These are phyloP conservation scores for Vigna reflexopilosa DNA, from an alignment of 306 rosid genomes.

Conservation along the genomic window DNA sequence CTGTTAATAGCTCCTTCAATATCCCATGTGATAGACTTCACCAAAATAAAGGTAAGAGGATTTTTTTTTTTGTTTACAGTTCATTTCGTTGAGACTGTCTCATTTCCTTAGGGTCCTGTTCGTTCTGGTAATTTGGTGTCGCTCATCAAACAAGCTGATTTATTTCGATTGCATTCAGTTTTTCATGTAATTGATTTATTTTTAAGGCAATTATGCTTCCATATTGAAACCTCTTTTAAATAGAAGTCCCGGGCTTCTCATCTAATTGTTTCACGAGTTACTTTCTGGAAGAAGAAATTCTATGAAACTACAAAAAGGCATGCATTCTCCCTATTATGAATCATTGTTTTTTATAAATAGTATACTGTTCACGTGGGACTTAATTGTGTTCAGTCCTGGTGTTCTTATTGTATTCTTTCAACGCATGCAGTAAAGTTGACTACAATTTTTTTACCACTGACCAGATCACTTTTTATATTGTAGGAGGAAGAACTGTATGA, in stretches of 20 bases:
- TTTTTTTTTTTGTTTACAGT: background rate
- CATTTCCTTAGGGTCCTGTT: constrained; percentile 20
- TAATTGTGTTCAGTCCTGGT: constrained; percentile 10
- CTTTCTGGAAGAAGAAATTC: background rate
- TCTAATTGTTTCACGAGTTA: constrained; percentile 27
- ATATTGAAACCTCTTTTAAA: background rate
- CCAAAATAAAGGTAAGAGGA: constrained; percentile 69
- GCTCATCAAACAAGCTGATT: constrained; percentile 25
- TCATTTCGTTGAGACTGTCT: constrained; percentile 21
- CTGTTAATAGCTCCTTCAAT: constrained; percentile 83
- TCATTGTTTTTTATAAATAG: constrained; percentile 8
- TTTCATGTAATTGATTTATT: constrained; percentile 28
- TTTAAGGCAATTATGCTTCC: constrained; percentile 11
- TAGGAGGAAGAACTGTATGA: constrained; percentile 94
- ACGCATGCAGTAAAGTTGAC: constrained; percentile 27
- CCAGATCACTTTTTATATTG: constrained; percentile 33
- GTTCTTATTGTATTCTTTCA: background rate
- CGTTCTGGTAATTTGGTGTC: background rate
- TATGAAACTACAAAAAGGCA: constrained; percentile 8
- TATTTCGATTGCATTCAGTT: constrained; percentile 25
- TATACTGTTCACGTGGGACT: background rate
- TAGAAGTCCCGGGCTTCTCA: constrained; percentile 17
- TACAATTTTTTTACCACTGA: constrained; percentile 18
- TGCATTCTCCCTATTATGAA: constrained; percentile 12
- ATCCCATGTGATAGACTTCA: constrained; percentile 83